Evolutionary conservation across 306 rosid species (phyloP).

Genomic region (Pachyrhizus erosus): DNA sequence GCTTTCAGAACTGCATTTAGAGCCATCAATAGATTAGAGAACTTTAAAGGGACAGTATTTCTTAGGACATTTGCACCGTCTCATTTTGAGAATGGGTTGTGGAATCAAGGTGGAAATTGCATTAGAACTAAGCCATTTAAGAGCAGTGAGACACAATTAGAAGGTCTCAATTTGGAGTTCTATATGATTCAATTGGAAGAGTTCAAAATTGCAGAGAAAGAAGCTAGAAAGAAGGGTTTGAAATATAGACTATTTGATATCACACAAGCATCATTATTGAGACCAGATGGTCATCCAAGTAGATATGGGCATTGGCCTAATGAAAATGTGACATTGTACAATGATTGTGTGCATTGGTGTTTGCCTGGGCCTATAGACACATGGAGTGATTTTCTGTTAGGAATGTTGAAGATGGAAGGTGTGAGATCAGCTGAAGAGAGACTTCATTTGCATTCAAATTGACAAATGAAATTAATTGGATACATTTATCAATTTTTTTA

Average conservation of each 20-base stretch:
- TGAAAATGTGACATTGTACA: conserved; percentile 71
- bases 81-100: conserved; percentile 83
- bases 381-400: conserved; percentile 78
- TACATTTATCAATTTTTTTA: conserved; percentile 6
- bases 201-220: conserved; percentile 67
- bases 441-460: conserved; percentile 44
- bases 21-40: conserved; percentile 63
- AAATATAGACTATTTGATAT: conserved; percentile 73
- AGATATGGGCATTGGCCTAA: conserved; percentile 82
- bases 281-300: conserved; percentile 98
- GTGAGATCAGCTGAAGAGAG: conserved; percentile 68
- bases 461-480: conserved; percentile 24
- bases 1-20: conserved; percentile 73
- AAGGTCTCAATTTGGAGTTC: conserved; percentile 65
- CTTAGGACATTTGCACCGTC: conserved; percentile 81
- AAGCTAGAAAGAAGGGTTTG: conserved; percentile 61
- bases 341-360: conserved; percentile 97
- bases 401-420: conserved; percentile 85
- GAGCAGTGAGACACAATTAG: conserved; percentile 68
- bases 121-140: conserved; percentile 69
- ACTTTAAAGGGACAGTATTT: conserved; percentile 66
- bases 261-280: conserved; percentile 64
- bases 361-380: conserved; percentile 87
- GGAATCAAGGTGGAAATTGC: conserved; percentile 89
- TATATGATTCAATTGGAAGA: conserved; percentile 87